phyloP scores from a whole-genome alignment of 345 rosid species.

The Syzygium aqueum region DNA sequence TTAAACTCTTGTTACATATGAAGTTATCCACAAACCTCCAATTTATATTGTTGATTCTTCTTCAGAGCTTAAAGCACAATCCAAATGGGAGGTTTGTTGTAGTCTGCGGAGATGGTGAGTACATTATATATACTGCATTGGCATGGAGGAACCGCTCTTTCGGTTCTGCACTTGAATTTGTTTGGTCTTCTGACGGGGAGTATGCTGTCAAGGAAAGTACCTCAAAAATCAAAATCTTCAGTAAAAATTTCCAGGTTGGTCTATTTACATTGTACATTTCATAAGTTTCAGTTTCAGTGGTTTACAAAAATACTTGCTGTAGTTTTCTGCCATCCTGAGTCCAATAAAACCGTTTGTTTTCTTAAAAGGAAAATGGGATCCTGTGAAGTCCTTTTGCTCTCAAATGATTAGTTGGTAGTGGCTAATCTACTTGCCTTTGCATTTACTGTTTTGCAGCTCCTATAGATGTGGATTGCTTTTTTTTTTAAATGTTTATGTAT shows the following conservation, averaged over 20 bases:
- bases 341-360: neutral
- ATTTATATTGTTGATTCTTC: neutral
- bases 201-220: slow-evolving; percentile 96
- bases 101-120: slow-evolving; percentile 99
- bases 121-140: slow-evolving; percentile 90
- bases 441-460: neutral
- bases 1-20: neutral
- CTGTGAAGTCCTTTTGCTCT: neutral
- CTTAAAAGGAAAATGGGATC: neutral
- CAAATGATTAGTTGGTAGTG: neutral
- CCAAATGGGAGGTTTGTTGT: slow-evolving; percentile 98
- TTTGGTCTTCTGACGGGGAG: slow-evolving; percentile 99
- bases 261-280: neutral
- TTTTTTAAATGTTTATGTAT: neutral
- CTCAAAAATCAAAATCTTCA: slow-evolving; percentile 80
- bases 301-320: neutral
- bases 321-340: neutral
- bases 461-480: neutral
- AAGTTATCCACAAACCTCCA: neutral
- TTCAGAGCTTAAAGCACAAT: slow-evolving; percentile 91
- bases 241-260: slow-evolving; percentile 90
- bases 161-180: slow-evolving; percentile 94
- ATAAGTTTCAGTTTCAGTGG: neutral
- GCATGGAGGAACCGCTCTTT: slow-evolving; percentile 99
- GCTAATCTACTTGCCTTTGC: neutral